phyloP scores from a whole-genome alignment of 805 yeast species.

The Kurtzmaniella cleridarum region DNA sequence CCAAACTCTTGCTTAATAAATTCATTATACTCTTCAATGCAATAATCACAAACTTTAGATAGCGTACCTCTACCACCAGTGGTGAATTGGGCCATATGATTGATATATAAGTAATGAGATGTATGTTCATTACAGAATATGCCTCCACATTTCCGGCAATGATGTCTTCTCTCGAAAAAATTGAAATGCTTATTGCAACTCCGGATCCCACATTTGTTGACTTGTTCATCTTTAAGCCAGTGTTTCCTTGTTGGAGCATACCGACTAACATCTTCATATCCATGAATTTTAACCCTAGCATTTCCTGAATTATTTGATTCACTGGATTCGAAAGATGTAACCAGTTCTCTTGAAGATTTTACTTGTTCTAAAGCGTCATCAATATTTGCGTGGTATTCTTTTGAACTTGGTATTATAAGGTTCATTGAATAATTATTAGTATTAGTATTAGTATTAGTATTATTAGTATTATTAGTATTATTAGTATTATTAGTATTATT shows the following conservation, averaged over 20 bases:
- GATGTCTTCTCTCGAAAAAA: constrained; percentile 74
- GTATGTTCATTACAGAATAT: constrained; percentile 70
- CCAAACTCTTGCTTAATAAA: constrained; percentile 41
- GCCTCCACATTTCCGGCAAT: constrained; percentile 82
- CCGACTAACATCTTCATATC: constrained; percentile 23
- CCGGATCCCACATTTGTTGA: constrained; percentile 53
- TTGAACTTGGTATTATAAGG: background rate
- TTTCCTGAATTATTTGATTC: constrained; percentile 21
- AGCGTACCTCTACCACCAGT: constrained; percentile 64
- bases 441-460: constrained; percentile 1
- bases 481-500: background rate
- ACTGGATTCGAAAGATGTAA: constrained; percentile 28
- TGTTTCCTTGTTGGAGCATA: constrained; percentile 54
- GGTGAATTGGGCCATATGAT: constrained; percentile 56
- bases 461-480: background rate
- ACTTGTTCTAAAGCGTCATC: background rate
- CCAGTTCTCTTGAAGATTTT: constrained; percentile 15
- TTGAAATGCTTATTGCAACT: constrained; percentile 64
- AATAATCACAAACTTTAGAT: constrained; percentile 64
- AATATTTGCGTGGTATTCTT: constrained; percentile 3
- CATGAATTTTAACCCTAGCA: constrained; percentile 8
- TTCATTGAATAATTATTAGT: background rate
- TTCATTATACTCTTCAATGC: constrained; percentile 57
- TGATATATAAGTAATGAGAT: constrained; percentile 48
- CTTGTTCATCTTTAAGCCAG: constrained; percentile 70